Evolutionary conservation across 192 early-diverging fungal genomes (phyloP).

Genomic region (Linnemannia hyalina): DNA sequence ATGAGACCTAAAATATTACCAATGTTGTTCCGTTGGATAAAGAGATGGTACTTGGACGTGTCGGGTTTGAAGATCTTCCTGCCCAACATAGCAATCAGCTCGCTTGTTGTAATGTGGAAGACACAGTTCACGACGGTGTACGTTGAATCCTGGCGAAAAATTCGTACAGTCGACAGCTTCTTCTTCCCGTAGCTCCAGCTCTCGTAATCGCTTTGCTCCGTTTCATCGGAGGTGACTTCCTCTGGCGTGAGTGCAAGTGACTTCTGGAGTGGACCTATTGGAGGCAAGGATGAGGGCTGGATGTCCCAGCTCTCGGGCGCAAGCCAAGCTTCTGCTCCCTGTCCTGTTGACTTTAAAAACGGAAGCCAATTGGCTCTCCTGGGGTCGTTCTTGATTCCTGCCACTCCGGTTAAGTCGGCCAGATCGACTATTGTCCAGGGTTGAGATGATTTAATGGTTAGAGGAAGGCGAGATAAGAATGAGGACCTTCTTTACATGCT

Average conservation of each 20-base stretch:
- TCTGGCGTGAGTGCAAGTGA: conserved; percentile 29
- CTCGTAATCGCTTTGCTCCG: conserved; percentile 52
- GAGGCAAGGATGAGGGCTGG: conserved; percentile 4
- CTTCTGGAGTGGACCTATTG: conserved; percentile 22
- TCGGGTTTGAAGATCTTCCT: conserved; percentile 90
- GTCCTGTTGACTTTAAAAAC: conserved; percentile 13
- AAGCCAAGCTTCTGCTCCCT: conserved; percentile 33
- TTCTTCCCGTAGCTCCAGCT: conserved; percentile 43
- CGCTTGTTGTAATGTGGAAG: conserved; percentile 76
- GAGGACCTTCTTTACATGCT: background rate
- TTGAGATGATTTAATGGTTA: too few species aligned
- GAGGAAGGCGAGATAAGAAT: background rate
- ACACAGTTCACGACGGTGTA: conserved; percentile 83
- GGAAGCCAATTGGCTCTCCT: conserved; percentile 28
- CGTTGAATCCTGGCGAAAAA: conserved; percentile 85
- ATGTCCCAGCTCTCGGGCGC: conserved; percentile 54
- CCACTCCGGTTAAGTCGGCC: conserved; percentile 26
- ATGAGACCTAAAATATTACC: conserved; percentile 22
- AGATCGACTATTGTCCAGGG: conserved; percentile 10
- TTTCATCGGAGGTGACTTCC: conserved; percentile 28
- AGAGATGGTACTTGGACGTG: conserved; percentile 64
- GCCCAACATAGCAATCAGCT: conserved; percentile 78
- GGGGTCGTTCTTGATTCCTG: conserved; percentile 28
- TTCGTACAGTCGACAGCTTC: conserved; percentile 66
- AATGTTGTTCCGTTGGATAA: conserved; percentile 58